phyloP scores from a whole-genome alignment of 495 filamentous ascomycete species.

The Penicillium fimorum region DNA sequence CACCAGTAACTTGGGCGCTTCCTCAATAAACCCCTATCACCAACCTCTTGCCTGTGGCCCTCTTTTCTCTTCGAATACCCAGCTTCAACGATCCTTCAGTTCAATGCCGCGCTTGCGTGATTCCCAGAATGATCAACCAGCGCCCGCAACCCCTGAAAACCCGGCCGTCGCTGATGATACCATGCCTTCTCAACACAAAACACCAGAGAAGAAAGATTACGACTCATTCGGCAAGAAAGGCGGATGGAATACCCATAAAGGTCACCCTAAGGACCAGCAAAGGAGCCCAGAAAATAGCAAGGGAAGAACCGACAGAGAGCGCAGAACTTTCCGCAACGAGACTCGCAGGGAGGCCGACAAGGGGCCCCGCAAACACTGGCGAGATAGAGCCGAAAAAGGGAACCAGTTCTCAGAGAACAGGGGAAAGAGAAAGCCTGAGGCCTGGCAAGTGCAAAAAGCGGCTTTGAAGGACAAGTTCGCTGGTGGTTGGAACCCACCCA shows the following conservation, averaged over 20 bases:
- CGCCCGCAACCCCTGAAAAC: neutral
- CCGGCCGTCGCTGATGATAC: neutral
- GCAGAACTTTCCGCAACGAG: constrained; percentile 8
- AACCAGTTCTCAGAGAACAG: constrained; percentile 20
- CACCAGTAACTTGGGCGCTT: constrained; percentile 11
- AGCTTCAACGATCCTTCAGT: constrained; percentile 16
- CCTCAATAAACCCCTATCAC: constrained; percentile 7
- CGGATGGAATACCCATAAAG: constrained; percentile 5
- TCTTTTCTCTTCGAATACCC: neutral
- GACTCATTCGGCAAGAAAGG: neutral
- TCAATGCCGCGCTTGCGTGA: constrained; percentile 4
- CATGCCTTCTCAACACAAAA: neutral
- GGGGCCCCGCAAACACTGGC: constrained; percentile 8
- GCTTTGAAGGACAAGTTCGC: constrained; percentile 72
- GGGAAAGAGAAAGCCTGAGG: constrained; percentile 43
- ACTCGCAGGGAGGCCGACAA: constrained; percentile 3
- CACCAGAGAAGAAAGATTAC: neutral
- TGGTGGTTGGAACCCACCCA: constrained; percentile 72
- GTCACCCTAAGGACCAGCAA: neutral
- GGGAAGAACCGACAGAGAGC: constrained; percentile 6
- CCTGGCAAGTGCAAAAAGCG: constrained; percentile 71
- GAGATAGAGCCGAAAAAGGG: constrained; percentile 10
- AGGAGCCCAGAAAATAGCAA: neutral
- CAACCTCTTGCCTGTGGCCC: constrained; percentile 7
- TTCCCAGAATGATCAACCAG: neutral